These are phyloP conservation scores for Hibiscus mutabilis DNA, from an alignment of 345 rosid species.

Conservation along the genomic window DNA sequence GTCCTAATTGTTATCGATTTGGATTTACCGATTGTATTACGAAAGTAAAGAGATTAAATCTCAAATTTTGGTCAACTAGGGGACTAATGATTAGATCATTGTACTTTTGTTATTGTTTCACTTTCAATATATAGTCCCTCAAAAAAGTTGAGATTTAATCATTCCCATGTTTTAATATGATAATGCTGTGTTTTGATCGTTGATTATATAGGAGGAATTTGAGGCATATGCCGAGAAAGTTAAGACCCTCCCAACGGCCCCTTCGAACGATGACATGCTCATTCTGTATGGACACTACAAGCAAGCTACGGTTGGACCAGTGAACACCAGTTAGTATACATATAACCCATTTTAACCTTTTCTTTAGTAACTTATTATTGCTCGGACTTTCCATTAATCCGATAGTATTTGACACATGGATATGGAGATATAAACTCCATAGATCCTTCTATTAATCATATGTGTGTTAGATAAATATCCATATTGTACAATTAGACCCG, in stretches of 20 bases:
- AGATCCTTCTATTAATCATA: too few relatives aligned
- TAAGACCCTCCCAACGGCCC: slow-evolving; percentile 43
- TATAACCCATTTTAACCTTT: not conserved
- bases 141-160: too few relatives aligned
- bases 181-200: not conserved
- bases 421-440: too few relatives aligned
- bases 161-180: too few relatives aligned
- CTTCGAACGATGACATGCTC: slow-evolving; percentile 54
- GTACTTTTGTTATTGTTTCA: not conserved
- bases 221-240: slow-evolving; percentile 51
- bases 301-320: slow-evolving; percentile 70
- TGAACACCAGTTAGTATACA: slow-evolving; percentile 51
- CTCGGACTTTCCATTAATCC: too few relatives aligned
- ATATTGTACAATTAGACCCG: too few relatives aligned
- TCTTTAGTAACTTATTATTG: not conserved
- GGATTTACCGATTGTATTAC: not conserved
- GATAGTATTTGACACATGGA: too few relatives aligned
- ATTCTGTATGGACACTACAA: slow-evolving; percentile 66
- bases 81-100: not conserved
- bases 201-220: slow-evolving; percentile 44
- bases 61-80: not conserved
- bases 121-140: not conserved
- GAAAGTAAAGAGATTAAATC: not conserved
- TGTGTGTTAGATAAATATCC: too few relatives aligned
- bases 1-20: not conserved